Evolutionary conservation across 2,329 filamentous ascomycete genomes (phyloP), one percentile per base, ranked within the genome.

Genomic region (Aspergillus flavus): DNA sequence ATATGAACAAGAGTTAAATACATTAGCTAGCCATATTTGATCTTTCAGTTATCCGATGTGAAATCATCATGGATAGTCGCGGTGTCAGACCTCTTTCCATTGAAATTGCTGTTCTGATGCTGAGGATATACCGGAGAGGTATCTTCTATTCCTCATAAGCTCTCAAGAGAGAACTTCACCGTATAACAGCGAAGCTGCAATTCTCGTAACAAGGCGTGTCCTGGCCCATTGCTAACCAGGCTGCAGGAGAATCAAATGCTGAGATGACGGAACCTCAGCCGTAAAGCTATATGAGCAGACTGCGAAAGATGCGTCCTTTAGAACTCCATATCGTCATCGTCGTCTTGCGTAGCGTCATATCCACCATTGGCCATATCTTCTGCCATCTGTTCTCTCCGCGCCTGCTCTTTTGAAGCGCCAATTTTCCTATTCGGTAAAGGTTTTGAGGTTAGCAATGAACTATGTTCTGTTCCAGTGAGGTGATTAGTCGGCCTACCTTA

Each of bases 381-480:
- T 48, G 87, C 87, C 72, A 95, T 91, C 68, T 91, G 87, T 72
- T 97, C 93, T 66, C 90, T 84, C 65, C 92, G 85, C 54, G 87
- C 87, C 66, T 90, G 87, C 81, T 98, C 94, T 59, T 89, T 88
- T 45, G 91, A 93, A 2, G 90, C 88, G 11, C 93, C 93, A 58
- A 98, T 87, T 81, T 88, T 94, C 72, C 93, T 87, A 66, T 52
- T 32, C 21, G 39, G 43, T 36, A 9, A 58, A 3, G 1, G 0
- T 0, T 39, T 7, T 54, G 14, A 45, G n/a, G 46, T 69, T 60
- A 61, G 43, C 34, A 53, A 50, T 34, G 30, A 28, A 21, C 30
- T 11, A 21, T 21, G 54, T 55, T 30, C 36, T 19, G 28, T 21
- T 14, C 53, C 16, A 32, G 3, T 14, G 43, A 36, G 59, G 4